Evolutionary conservation across 73 alveolate genomes (phyloP).

Genomic region (Paramecium tetraurelia): DNA sequence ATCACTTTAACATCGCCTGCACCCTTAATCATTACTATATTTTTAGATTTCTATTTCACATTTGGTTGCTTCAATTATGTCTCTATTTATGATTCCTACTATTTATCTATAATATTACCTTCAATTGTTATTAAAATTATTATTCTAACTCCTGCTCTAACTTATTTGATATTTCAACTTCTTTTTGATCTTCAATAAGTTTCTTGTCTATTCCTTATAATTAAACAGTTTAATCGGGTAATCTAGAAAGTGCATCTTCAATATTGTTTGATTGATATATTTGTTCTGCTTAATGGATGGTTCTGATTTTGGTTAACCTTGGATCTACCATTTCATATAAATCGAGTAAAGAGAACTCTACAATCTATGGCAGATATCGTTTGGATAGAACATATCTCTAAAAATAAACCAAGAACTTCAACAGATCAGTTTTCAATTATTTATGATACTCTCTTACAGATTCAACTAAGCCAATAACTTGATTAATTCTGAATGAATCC

Average conservation of each 20-base stretch:
- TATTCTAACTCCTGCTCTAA: background rate
- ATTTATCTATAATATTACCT: background rate
- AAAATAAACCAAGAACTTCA: constrained; percentile 12
- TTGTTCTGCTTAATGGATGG: constrained; percentile 29
- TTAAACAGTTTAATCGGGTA: background rate
- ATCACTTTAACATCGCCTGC: background rate
- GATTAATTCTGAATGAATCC: constrained; percentile 59
- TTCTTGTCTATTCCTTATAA: background rate
- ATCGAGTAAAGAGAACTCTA: constrained; percentile 55
- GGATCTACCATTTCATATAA: constrained; percentile 52
- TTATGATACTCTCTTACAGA: constrained; percentile 34
- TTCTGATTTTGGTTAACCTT: constrained; percentile 32
- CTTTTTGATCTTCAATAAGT: background rate
- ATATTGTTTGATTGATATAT: background rate
- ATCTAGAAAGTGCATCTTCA: background rate
- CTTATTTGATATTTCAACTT: background rate
- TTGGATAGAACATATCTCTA: constrained; percentile 57
- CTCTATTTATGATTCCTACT: background rate
- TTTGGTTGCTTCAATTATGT: background rate
- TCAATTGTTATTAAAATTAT: background rate
- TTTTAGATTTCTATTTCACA: background rate
- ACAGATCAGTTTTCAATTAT: constrained; percentile 15
- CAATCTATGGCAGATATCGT: constrained; percentile 40
- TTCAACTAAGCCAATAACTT: constrained; percentile 45
- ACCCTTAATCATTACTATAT: background rate